phyloP scores from a whole-genome alignment of 805 yeast species.

The Lipomyces chichibuensis region DNA sequence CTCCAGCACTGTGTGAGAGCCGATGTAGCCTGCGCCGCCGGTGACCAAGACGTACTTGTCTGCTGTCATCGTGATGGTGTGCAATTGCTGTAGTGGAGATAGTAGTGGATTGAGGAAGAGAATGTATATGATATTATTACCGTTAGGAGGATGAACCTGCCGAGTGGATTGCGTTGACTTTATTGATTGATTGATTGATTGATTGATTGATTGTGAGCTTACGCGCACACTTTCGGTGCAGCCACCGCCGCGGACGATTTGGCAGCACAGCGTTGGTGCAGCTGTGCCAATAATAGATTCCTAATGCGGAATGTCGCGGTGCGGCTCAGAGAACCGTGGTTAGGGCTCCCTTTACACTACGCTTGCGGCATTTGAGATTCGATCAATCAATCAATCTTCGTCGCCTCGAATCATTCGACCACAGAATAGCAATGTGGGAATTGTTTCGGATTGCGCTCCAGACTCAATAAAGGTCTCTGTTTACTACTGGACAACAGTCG shows the following conservation, averaged over 20 bases:
- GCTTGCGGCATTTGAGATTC: constrained; percentile 7
- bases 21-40: constrained; percentile 88
- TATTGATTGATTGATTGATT: too few relatives aligned
- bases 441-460: not conserved
- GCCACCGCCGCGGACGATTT: too few relatives aligned
- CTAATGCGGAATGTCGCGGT: not conserved
- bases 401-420: not conserved
- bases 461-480: not conserved
- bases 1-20: constrained; percentile 75
- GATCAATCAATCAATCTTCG: too few relatives aligned
- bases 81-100: not conserved
- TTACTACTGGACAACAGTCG: not conserved
- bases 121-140: too few relatives aligned
- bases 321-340: not conserved
- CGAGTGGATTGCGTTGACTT: too few relatives aligned
- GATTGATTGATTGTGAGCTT: too few relatives aligned
- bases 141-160: too few relatives aligned
- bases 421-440: not conserved
- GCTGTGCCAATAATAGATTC: not conserved
- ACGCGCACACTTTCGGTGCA: too few relatives aligned
- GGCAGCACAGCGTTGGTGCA: too few relatives aligned
- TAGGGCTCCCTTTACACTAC: constrained; percentile 2
- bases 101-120: not conserved
- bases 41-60: constrained; percentile 62
- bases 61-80: constrained; percentile 9